These are phyloP conservation scores for Abelmoschus esculentus DNA, from an alignment of 345 rosid species.

Conservation along the genomic window DNA sequence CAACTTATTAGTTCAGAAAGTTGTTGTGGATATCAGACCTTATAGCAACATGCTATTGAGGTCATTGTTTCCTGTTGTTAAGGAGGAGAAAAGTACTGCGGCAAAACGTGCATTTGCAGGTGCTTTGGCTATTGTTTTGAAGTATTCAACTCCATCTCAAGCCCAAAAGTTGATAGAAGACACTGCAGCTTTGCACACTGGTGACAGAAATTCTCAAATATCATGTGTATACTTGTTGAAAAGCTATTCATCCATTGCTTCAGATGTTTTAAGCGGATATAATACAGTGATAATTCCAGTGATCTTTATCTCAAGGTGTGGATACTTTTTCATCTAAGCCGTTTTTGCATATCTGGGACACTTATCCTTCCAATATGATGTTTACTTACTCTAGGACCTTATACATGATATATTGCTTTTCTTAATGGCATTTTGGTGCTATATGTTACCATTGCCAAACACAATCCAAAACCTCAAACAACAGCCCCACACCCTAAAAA, in stretches of 20 bases:
- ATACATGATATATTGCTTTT: not conserved
- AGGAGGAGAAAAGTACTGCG: conserved; percentile 70
- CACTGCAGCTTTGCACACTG: conserved; percentile 64
- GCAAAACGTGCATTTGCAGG: conserved; percentile 89
- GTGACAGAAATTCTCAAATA: conserved; percentile 71
- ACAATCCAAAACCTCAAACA: not conserved
- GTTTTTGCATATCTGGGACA: not conserved
- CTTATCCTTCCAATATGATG: not conserved
- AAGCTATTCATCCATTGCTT: conserved; percentile 67
- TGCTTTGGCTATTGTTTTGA: conserved; percentile 75
- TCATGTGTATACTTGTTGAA: conserved; percentile 80
- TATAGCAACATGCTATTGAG: conserved; percentile 56
- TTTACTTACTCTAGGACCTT: not conserved
- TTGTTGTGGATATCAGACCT: conserved; percentile 66
- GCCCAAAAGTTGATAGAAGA: conserved; percentile 82
- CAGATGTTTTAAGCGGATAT: conserved; percentile 69
- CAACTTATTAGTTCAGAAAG: conserved; percentile 72
- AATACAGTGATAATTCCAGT: conserved; percentile 66
- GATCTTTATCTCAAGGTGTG: conserved; percentile 77
- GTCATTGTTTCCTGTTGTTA: conserved; percentile 73
- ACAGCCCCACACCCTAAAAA: not conserved
- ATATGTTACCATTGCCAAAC: not conserved
- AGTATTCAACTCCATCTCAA: conserved; percentile 59
- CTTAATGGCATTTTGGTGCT: not conserved
- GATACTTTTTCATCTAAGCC: not conserved